Evolutionary conservation across 1,139 yeast species (phyloP).

Genomic region (Zygoascus hellenicus): DNA sequence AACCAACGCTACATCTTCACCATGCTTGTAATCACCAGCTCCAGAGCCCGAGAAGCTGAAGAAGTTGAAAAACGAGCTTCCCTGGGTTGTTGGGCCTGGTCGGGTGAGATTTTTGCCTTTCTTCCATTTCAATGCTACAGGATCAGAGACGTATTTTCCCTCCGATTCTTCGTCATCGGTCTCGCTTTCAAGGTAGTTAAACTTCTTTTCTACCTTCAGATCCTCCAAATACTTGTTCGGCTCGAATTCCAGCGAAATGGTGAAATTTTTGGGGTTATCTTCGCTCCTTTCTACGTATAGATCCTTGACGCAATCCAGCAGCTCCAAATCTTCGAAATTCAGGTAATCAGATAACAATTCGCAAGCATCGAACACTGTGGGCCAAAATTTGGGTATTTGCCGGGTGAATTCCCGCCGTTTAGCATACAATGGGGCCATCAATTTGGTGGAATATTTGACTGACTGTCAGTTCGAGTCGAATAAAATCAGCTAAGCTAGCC

Average conservation of each 20-base stretch:
- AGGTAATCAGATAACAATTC: slow-evolving; percentile 30
- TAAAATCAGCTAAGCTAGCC: too few relatives aligned
- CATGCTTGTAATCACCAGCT: slow-evolving; percentile 32
- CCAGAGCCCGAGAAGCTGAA: slow-evolving; percentile 32
- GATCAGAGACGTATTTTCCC: slow-evolving; percentile 26
- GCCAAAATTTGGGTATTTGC: slow-evolving; percentile 37
- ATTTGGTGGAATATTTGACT: slow-evolving; percentile 23
- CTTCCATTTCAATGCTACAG: slow-evolving; percentile 34
- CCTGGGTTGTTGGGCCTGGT: slow-evolving; percentile 16
- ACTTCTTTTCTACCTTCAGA: slow-evolving; percentile 23
- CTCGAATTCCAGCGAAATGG: slow-evolving; percentile 31
- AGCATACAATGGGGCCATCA: slow-evolving; percentile 33
- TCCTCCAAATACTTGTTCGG: slow-evolving; percentile 32
- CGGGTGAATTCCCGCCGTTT: slow-evolving; percentile 30
- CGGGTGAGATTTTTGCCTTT: slow-evolving; percentile 31
- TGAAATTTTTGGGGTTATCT: slow-evolving; percentile 27
- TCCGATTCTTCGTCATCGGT: slow-evolving; percentile 22
- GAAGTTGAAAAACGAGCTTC: slow-evolving; percentile 37
- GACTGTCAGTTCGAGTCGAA: neutral
- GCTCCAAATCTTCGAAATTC: slow-evolving; percentile 31
- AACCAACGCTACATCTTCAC: slow-evolving; percentile 34
- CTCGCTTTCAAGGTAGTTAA: slow-evolving; percentile 19
- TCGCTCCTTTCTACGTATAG: slow-evolving; percentile 29
- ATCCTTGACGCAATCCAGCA: slow-evolving; percentile 29
- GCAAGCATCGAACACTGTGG: slow-evolving; percentile 31